These are phyloP conservation scores for Boletellus emodensis DNA, from an alignment of 768 basidiomycete species.

Conservation along the genomic window DNA sequence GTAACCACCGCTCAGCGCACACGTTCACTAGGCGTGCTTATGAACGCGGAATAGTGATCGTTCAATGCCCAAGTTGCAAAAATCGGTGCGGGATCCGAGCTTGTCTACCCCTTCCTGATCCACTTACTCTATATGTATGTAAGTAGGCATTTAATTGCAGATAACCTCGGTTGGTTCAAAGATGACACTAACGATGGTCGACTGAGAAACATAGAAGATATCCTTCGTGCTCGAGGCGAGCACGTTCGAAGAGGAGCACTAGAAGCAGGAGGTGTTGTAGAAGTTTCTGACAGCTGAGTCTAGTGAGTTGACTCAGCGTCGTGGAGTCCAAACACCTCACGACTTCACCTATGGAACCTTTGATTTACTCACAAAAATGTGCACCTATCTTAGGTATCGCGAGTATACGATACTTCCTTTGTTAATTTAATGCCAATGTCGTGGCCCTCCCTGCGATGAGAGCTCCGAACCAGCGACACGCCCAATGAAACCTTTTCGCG, in stretches of 20 bases:
- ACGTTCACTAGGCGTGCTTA: conserved; percentile 84
- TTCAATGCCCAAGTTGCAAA: conserved; percentile 88
- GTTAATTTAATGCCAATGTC: neutral
- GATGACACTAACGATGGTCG: conserved; percentile 72
- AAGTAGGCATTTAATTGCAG: conserved; percentile 77
- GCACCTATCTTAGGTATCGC: neutral
- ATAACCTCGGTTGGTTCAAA: conserved; percentile 91
- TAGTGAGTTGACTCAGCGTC: conserved; percentile 5
- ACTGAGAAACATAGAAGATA: conserved; percentile 76
- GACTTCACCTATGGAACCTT: no score
- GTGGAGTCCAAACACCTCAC: neutral
- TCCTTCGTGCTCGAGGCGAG: conserved; percentile 78
- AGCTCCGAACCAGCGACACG: no score
- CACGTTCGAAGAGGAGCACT: conserved; percentile 51
- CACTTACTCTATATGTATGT: neutral
- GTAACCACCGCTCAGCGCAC: conserved; percentile 79
- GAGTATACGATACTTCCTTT: neutral
- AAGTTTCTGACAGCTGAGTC: conserved; percentile 38
- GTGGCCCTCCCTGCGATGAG: neutral
- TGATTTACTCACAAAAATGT: neutral
- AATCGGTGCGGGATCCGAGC: conserved; percentile 56
- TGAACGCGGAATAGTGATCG: conserved; percentile 81
- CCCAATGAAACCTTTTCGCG: no score
- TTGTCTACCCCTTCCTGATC: neutral
- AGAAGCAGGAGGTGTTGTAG: conserved; percentile 50